Conservation (phyloP, 805 yeast genomes). For the Kluyveromyces siamensis region DNA sequence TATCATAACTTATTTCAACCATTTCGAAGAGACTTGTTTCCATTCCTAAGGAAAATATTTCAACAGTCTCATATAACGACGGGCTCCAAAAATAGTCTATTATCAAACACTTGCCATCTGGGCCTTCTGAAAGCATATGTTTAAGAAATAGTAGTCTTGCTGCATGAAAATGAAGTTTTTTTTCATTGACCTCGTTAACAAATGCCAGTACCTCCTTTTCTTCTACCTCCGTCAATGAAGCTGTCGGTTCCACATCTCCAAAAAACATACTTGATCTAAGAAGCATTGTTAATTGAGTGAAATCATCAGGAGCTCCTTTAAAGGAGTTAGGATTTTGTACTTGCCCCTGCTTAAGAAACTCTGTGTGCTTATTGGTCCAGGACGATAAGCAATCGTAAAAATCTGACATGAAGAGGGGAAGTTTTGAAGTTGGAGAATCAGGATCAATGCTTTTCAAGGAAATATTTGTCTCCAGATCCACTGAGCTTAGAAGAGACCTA, state of each 20-base stretch:
- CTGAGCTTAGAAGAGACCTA: not conserved
- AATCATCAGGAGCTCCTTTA: slow-evolving; percentile 10
- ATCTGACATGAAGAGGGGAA: slow-evolving; percentile 14
- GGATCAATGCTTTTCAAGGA: slow-evolving; percentile 5
- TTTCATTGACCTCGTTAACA: slow-evolving; percentile 20
- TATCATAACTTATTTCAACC: slow-evolving; percentile 7
- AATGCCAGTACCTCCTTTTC: slow-evolving; percentile 15
- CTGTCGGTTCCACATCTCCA: slow-evolving; percentile 11
- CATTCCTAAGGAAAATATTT: slow-evolving; percentile 22
- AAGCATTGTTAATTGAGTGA: slow-evolving; percentile 22
- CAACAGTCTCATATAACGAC: slow-evolving; percentile 28
- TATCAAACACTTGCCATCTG: slow-evolving; percentile 17
- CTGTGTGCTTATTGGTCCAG: slow-evolving; percentile 31
- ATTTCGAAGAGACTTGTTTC: slow-evolving; percentile 20
- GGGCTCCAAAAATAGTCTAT: slow-evolving; percentile 34
- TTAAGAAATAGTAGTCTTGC: slow-evolving; percentile 28
- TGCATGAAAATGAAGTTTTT: slow-evolving; percentile 30
- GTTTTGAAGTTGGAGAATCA: slow-evolving; percentile 1
- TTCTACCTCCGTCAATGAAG: slow-evolving; percentile 10
- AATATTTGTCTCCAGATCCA: slow-evolving; percentile 3
- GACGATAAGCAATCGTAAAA: slow-evolving; percentile 26
- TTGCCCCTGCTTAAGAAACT: slow-evolving; percentile 19
- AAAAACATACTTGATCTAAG: slow-evolving; percentile 24
- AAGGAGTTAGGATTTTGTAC: slow-evolving; percentile 3
- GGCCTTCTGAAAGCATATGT: slow-evolving; percentile 10